Base-by-base conservation (phyloP, 31 red algal species). In the Porphyra umbilicalis region DNA sequence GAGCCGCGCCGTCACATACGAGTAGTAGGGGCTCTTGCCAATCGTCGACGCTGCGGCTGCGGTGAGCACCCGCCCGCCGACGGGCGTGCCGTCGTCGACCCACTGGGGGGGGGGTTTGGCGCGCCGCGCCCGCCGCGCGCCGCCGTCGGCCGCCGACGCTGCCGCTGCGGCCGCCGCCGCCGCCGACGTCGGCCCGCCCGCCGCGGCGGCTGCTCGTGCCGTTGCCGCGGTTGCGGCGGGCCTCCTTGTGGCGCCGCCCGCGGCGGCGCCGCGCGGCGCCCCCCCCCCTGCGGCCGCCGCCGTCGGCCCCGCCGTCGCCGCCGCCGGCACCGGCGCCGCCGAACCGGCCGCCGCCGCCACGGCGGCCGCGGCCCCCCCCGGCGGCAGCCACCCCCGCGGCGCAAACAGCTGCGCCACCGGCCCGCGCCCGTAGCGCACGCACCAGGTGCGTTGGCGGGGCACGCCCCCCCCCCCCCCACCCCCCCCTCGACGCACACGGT, bases 401-500 rank as follows among this genome's bases (percentile, higher is more conserved):
- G 90, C 84, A 46, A 81, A 92, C 29, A 92, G 85, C 29, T 75
- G 77, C 25, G 90, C 90, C 8, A 79, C 40, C 34, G 77, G 71
- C 29, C 75, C 77, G 0, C 71, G 75, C 4, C 86, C 42, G 39
- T 87, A 92, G 39, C 79, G 85, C n/a, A 92, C 90, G 39, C 90
- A 81, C 90, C 90, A 92, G 20, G 83, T 87, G 76, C 82, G 36
- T 16, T 88, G 38, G 33, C 80, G 36, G 34, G 16, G 38, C 9
- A 16, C 18, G 16, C 34, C 38, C 1, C 34, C 38, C 34, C 38
- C 34, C 14, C 35, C 42, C 36, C 82, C 1, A 5, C n/a, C 33
- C 57, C 81, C 44, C 31, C 31, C 35, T 86, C 81, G 10, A 67
- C 32, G 85, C 92, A 94, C 14, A 94, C 92, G 18, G 88, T 80